Evolutionary conservation across 2,329 filamentous ascomycete genomes (phyloP).

Genomic region (Microdochium paspali): DNA sequence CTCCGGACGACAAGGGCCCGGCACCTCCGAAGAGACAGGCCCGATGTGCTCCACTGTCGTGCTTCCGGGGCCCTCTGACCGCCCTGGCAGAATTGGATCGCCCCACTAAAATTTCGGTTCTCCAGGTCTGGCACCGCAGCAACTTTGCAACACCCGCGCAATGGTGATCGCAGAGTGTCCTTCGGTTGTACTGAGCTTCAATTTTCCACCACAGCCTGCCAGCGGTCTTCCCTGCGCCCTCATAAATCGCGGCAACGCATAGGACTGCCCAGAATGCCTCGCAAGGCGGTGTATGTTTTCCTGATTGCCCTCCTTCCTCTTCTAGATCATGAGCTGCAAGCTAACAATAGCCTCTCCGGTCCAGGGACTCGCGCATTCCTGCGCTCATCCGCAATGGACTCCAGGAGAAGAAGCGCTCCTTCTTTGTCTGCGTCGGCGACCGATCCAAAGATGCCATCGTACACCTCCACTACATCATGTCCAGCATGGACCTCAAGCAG

Average conservation of each 20-base stretch:
- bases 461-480: slow-evolving; percentile 82
- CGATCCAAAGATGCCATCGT: slow-evolving; percentile 94
- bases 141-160: neutral
- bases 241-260: slow-evolving; percentile 1
- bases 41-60: neutral
- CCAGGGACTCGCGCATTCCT: slow-evolving; percentile 79
- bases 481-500: slow-evolving; percentile 80
- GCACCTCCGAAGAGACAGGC: too few relatives aligned
- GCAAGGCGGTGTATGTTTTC: slow-evolving; percentile 18
- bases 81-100: neutral
- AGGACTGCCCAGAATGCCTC: slow-evolving; percentile 1
- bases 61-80: neutral
- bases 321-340: neutral
- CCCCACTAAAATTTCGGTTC: neutral
- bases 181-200: neutral
- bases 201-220: neutral
- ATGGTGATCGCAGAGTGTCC: neutral
- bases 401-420: slow-evolving; percentile 94
- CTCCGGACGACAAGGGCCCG: too few relatives aligned
- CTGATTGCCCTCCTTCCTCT: neutral
- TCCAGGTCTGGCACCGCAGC: neutral
- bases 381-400: slow-evolving; percentile 86
- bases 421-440: slow-evolving; percentile 95
- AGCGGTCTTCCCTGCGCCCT: neutral
- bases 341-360: slow-evolving; percentile 4